Conservation (phyloP, 2,329 filamentous ascomycete genomes). For the Aspergillus bombycis region DNA sequence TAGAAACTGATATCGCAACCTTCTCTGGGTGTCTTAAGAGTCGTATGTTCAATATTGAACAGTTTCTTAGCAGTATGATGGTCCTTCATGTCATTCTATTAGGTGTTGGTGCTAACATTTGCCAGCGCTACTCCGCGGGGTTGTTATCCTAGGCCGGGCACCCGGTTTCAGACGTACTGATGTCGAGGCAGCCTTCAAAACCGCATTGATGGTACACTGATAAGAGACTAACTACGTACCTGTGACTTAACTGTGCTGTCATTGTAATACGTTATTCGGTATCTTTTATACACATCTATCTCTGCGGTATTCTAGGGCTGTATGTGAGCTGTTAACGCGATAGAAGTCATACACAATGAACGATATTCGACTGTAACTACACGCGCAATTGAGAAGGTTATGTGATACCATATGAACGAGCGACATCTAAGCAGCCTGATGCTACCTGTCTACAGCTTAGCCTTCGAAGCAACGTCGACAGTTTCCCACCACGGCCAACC, state of each 20-base stretch:
- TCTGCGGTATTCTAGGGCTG: neutral
- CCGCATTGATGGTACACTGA: neutral
- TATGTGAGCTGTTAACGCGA: neutral
- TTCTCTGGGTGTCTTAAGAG: neutral
- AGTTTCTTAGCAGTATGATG: neutral
- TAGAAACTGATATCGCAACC: neutral
- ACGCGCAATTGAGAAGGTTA: neutral
- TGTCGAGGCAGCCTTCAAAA: neutral
- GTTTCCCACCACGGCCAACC: neutral
- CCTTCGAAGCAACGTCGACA: neutral
- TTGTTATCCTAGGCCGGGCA: neutral
- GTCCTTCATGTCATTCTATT: no score
- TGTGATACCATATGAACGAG: neutral
- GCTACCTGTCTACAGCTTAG: neutral
- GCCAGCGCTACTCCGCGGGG: neutral
- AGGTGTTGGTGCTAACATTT: neutral
- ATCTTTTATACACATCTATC: neutral
- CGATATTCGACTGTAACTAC: neutral
- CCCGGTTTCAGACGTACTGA: neutral
- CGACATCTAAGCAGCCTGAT: neutral
- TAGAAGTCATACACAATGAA: neutral
- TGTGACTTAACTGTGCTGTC: no score
- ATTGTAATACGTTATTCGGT: neutral
- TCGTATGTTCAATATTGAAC: neutral
- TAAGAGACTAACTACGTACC: neutral